These are phyloP conservation scores for Alternaria sp. DNA, from an alignment of 2,329 filamentous ascomycete species.

Conservation along the genomic window DNA sequence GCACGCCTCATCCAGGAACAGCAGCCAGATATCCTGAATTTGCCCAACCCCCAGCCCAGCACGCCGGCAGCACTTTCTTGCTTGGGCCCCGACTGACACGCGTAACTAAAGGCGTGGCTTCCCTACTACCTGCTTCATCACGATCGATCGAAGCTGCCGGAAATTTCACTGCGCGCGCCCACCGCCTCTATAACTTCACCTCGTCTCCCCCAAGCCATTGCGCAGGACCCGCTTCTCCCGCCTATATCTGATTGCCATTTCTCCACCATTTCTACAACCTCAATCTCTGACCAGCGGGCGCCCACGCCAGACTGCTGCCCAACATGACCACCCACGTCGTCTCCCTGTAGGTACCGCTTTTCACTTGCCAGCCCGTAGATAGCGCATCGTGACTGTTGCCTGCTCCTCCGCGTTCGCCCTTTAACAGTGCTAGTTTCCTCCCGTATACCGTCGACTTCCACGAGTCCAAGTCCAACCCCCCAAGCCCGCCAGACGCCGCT, in stretches of 20 bases:
- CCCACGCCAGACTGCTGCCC: slow-evolving; percentile 15
- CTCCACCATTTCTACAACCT: slow-evolving; percentile 8
- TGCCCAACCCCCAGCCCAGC: not conserved
- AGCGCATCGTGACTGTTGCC: too few species aligned
- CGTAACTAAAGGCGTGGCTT: slow-evolving; percentile 3
- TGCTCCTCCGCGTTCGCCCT: not conserved
- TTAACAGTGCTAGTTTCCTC: slow-evolving; percentile 70
- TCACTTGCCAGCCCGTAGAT: not conserved
- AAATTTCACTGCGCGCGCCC: slow-evolving; percentile 11
- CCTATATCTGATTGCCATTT: slow-evolving; percentile 1
- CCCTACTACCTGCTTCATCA: slow-evolving; percentile 5
- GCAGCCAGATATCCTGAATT: slow-evolving; percentile 14
- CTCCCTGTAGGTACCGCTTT: slow-evolving; percentile 58
- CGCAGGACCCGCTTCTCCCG: not conserved
- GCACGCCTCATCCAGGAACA: slow-evolving; percentile 14
- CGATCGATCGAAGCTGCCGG: slow-evolving; percentile 17
- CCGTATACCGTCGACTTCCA: slow-evolving; percentile 89
- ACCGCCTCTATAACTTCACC: slow-evolving; percentile 10
- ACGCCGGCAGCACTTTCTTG: slow-evolving; percentile 8
- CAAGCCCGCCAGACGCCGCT: slow-evolving; percentile 31
- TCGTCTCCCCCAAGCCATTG: not conserved
- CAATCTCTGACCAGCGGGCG: slow-evolving; percentile 7
- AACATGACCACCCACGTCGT: slow-evolving; percentile 66
- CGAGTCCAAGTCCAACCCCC: slow-evolving; percentile 54
- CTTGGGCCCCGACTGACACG: slow-evolving; percentile 5